phyloP scores from a whole-genome alignment of 306 rosid species.

The Fragaria vesca region DNA sequence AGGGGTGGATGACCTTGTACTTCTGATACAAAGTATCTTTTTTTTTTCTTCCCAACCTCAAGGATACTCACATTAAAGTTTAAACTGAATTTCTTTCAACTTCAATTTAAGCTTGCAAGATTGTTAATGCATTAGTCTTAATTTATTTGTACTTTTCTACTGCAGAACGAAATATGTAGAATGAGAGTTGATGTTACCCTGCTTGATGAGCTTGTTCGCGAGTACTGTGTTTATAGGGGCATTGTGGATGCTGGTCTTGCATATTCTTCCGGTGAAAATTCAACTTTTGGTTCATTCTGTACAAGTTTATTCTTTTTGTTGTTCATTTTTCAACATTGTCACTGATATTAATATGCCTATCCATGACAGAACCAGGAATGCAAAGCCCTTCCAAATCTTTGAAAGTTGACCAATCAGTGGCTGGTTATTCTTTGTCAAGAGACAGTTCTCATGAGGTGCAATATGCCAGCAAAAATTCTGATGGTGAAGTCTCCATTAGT shows the following conservation, averaged over 20 bases:
- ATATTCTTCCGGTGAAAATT: conserved; percentile 36
- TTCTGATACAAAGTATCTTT: not conserved
- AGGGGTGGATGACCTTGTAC: not conserved
- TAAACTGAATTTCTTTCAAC: not conserved
- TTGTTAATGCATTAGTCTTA: not conserved
- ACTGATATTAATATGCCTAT: conserved; percentile 19
- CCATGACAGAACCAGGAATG: conserved; percentile 41
- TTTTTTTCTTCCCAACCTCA: not conserved
- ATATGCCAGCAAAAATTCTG: conserved; percentile 63
- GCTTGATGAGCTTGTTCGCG: conserved; percentile 95
- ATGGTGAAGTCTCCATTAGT: conserved; percentile 76
- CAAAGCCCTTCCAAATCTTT: conserved; percentile 45
- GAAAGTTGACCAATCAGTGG: conserved; percentile 54
- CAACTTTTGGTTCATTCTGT: conserved; percentile 1
- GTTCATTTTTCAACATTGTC: not conserved
- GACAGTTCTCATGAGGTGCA: conserved; percentile 65
- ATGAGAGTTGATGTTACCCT: conserved; percentile 76
- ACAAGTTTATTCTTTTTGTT: not conserved
- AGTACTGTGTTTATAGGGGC: conserved; percentile 95
- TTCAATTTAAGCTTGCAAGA: not conserved
- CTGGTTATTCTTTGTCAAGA: conserved; percentile 54
- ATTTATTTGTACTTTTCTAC: conserved; percentile 28
- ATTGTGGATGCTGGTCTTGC: conserved; percentile 70
- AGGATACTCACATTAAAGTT: not conserved
- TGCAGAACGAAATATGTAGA: conserved; percentile 92